Evolutionary conservation across 202 grass and related monocot species (phyloP).

Genomic region (Saccharum hybrid): DNA sequence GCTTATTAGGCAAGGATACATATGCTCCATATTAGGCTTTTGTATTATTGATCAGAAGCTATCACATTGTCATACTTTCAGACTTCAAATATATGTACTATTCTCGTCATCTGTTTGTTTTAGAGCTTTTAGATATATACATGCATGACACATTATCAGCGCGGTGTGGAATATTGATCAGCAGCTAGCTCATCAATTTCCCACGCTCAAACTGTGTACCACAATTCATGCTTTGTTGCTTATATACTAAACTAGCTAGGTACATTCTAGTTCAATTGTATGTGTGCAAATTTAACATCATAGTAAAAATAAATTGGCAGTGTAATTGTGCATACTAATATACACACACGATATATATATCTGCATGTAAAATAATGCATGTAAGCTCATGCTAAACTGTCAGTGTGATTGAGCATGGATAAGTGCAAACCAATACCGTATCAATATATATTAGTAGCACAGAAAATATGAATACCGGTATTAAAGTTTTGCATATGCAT

Average conservation of each 20-base stretch:
- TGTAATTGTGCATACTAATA: background rate
- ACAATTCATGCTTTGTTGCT: background rate
- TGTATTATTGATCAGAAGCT: background rate
- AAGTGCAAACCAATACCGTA: background rate
- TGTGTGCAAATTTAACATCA: background rate
- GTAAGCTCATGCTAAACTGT: background rate
- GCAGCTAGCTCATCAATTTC: background rate
- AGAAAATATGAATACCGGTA: background rate
- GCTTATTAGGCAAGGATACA: background rate
- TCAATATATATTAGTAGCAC: background rate
- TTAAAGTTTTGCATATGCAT: background rate
- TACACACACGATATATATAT: background rate
- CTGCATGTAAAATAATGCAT: background rate
- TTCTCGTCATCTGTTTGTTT: background rate
- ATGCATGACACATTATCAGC: background rate
- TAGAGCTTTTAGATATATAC: slow-evolving; percentile 4
- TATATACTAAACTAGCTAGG: background rate
- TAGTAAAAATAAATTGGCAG: background rate
- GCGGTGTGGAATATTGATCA: slow-evolving; percentile 1
- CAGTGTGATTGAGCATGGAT: background rate
- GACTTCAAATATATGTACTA: background rate
- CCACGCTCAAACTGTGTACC: background rate
- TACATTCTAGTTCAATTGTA: background rate
- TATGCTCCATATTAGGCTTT: background rate
- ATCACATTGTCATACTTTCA: background rate